Base-by-base conservation (phyloP, 345 rosid genomes). In the Geranium brycei region DNA sequence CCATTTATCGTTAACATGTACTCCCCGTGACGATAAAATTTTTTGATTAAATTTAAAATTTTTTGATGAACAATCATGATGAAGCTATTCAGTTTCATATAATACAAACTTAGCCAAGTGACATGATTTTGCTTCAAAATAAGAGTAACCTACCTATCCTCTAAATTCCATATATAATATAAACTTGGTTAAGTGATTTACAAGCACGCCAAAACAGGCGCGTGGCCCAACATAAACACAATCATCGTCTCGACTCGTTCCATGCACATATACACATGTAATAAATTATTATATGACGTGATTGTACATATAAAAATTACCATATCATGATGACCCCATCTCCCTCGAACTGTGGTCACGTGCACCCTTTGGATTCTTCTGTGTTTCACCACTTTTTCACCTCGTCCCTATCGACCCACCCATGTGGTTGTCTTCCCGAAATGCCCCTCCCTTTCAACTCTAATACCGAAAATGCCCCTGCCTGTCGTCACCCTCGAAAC, bases 301-400 rank as follows among this genome's bases (percentile, higher is more conserved):
- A 47, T 35, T 4, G 3, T 47, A 13, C 53, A 47, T 47, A 13
- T 47, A 47, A 47, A 47, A 47, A 47, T 47, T 13, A 47, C 3
- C 53, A 47, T 47, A 47, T 11, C 53, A 47, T 47, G 13, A 47
- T 8, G 15, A 47, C 53, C 41, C 53, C 53, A 47, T 47, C n/a
- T 58, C 30, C 15, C 38, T 66, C 57, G 1, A 64, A 66, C 40
- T 71, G 41, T 53, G 79, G 80, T 78, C 86, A 85, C 88, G 91
- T 85, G 85, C 86, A n/a, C 57, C 78, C 66, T 73, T 23, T 58
- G 80, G 78, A 77, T 71, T 75, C 76, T 68, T 56, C 68, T 53
- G 65, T 41, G 60, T 31, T 51, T 63, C 62, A 13, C 53, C 7
- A 7, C 14, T 47, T 47, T 63, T 38, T 30, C 66, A 35, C 58